Conservation (phyloP, 768 basidiomycete genomes). For the Pleurotus pulmonarius region DNA sequence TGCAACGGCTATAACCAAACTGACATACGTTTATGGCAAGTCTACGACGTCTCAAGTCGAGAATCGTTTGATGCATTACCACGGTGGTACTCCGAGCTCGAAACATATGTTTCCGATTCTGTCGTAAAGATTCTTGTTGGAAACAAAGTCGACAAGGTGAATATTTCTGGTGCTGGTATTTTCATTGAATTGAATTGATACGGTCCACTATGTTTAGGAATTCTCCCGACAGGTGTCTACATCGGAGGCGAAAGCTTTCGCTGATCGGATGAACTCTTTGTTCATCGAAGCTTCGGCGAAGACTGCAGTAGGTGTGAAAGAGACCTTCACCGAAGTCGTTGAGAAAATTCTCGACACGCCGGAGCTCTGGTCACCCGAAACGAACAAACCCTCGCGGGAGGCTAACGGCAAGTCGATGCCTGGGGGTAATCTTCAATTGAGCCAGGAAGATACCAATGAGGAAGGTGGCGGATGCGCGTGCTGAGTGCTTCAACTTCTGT, state of each 20-base stretch:
- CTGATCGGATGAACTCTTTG: conserved; percentile 73
- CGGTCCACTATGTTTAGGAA: conserved; percentile 46
- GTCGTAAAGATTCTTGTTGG: conserved; percentile 96
- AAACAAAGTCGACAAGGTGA: conserved; percentile 89
- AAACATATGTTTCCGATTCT: conserved; percentile 82
- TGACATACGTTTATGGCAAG: conserved; percentile 32
- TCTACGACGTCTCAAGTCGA: conserved; percentile 92
- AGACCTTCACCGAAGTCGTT: conserved; percentile 73
- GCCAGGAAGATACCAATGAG: neutral
- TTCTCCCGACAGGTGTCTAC: conserved; percentile 85
- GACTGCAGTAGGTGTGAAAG: conserved; percentile 79
- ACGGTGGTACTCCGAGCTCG: conserved; percentile 88
- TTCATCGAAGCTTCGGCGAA: conserved; percentile 95
- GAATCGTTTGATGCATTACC: conserved; percentile 94
- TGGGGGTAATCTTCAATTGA: neutral
- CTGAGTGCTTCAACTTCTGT: neutral
- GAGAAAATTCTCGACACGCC: conserved; percentile 80
- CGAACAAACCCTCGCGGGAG: neutral
- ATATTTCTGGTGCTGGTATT: neutral
- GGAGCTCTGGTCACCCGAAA: conserved; percentile 56
- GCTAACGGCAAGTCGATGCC: neutral
- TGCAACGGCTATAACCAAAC: neutral
- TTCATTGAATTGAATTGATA: neutral
- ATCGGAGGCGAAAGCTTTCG: conserved; percentile 76
- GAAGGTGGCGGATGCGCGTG: neutral